A percentile compares a stretch with the other conserved stretches of the same genome.
Evolutionary conservation across 169 alveolate genomes (phyloP).

Genomic region (Prorocentrum cordatum): DNA sequence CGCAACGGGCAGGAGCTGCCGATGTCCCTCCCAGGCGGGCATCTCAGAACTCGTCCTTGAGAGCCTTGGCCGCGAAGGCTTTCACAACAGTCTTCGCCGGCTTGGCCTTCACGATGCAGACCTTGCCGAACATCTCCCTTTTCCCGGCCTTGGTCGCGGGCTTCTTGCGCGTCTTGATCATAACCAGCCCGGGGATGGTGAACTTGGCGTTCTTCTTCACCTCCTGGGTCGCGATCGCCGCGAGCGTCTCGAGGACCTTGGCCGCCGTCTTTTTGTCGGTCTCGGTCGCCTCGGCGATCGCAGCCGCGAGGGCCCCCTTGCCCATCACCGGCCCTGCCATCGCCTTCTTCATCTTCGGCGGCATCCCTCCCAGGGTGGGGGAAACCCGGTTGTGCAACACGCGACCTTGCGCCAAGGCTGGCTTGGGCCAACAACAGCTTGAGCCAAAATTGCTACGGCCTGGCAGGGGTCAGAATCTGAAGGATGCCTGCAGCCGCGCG

Average conservation of each 20-base stretch:
- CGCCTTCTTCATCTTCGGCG: too few species aligned
- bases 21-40: too few species aligned
- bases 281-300: neutral
- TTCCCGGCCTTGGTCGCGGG: neutral
- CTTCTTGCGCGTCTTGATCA: slow-evolving; percentile 21
- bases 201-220: slow-evolving; percentile 23
- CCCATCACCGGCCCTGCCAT: neutral
- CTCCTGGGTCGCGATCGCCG: slow-evolving; percentile 3
- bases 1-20: too few species aligned
- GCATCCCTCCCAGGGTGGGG: too few species aligned
- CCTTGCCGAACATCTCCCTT: neutral
- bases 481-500: too few species aligned
- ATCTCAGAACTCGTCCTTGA: neutral
- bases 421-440: too few species aligned
- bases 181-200: neutral
- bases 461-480: too few species aligned
- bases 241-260: neutral
- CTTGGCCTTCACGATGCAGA: neutral
- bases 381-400: too few species aligned
- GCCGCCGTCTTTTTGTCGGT: neutral
- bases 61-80: slow-evolving; percentile 6
- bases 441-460: too few species aligned
- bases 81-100: slow-evolving; percentile 46
- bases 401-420: too few species aligned
- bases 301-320: slow-evolving; percentile 5